Evolutionary conservation across 768 basidiomycete genomes (phyloP), one percentile per base, ranked within the genome.

Genomic region (Phanerodontia chrysosporium): DNA sequence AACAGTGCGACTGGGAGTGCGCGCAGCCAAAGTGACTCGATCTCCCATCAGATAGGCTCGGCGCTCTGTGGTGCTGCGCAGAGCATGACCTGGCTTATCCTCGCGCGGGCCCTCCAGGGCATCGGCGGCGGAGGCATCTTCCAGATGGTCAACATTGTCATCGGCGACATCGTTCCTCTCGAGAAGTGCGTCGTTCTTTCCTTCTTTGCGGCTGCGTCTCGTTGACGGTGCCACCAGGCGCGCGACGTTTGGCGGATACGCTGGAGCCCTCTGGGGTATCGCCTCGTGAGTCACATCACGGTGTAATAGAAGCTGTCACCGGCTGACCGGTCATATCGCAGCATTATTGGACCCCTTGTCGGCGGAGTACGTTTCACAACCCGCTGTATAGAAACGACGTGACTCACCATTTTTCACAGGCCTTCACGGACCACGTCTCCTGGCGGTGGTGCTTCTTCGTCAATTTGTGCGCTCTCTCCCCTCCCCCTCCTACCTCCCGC

Each of bases 391-490:
- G 10, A 10, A 13, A 5, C 14, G 5, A 13, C 28, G 24, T 1
- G 25, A 18, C 4, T 18, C 46, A 36, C 51, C n/a, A 6, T 22
- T 16, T 18, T 22, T 5, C 44, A 10, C 30, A 75, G 74, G 66
- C 36, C 36, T 65, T 78, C n/a, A 67, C 75, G 0, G 73, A 74
- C 44, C 72, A 70, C 51, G 65, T 70, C 24, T 67, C 69, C 0
- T 79, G 78, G 78, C 62, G 78, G 55, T 77, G 77, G 76, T 74
- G 72, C 49, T 74, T 74, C 61, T 74, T 63, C 65, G 69, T 75
- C 25, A 76, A 75, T 56, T 49, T 75, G 72, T 73, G 30, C 16
- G 16, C 3, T 5, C 1, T 29, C 32, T 2, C 18, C 9, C 36
- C 6, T 30, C 18, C 14, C 13, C 13, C 13, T 9, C 18, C 22